These are phyloP conservation scores for Hylodesmum podocarpum DNA, from an alignment of 306 rosid species.

Conservation along the genomic window DNA sequence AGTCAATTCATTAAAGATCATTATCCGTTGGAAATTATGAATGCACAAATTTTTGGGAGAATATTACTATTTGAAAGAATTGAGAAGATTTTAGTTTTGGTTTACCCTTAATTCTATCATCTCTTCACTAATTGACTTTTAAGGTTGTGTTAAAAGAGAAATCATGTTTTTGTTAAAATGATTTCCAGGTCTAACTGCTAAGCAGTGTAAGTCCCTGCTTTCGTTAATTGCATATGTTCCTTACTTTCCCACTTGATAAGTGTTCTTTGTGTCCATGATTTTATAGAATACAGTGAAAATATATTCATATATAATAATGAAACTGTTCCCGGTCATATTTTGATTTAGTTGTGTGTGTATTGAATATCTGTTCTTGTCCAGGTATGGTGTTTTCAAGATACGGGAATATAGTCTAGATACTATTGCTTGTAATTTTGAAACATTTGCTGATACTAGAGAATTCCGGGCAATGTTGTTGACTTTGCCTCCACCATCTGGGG, in stretches of 20 bases:
- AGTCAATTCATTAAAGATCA: not conserved
- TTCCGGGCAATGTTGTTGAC: constrained; percentile 83
- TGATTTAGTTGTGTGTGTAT: not conserved
- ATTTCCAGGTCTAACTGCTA: not conserved
- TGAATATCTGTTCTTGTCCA: constrained; percentile 34
- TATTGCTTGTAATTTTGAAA: constrained; percentile 83
- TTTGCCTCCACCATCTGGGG: constrained; percentile 94
- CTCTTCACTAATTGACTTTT: not conserved
- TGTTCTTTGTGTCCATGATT: constrained; percentile 2
- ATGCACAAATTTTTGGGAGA: not conserved
- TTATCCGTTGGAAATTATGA: constrained; percentile 9
- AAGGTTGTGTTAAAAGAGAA: not conserved
- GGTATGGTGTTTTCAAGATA: constrained; percentile 88
- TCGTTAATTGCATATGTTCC: not conserved
- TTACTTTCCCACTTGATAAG: not conserved
- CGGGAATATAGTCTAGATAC: constrained; percentile 87
- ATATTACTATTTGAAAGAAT: not conserved
- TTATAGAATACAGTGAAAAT: not conserved
- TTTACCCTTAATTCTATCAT: not conserved
- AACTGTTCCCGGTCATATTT: not conserved
- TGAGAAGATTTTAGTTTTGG: not conserved
- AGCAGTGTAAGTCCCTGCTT: not conserved
- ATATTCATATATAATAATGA: not conserved
- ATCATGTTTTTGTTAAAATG: constrained; percentile 20
- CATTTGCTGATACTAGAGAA: constrained; percentile 76